phyloP scores from a whole-genome alignment of 768 basidiomycete species.

The Rhizopogon roseolus region DNA sequence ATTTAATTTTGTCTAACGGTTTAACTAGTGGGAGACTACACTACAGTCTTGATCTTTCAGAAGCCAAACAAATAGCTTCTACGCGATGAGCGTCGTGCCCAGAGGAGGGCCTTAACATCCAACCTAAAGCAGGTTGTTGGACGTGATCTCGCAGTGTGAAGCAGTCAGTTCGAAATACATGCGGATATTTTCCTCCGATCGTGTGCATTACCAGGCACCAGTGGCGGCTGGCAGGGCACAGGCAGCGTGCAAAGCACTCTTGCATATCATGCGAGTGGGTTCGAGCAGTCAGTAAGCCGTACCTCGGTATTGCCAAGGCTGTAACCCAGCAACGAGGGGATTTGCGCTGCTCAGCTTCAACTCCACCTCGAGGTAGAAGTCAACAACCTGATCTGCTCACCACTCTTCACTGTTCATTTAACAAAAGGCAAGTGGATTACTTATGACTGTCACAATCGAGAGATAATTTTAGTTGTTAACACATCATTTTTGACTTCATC shows the following conservation, averaged over 20 bases:
- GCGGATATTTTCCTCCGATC: conserved; percentile 31
- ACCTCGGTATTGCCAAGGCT: conserved; percentile 40
- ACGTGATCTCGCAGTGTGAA: conserved; percentile 35
- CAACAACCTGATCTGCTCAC: conserved; percentile 19
- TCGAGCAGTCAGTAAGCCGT: conserved; percentile 40
- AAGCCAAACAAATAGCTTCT: background rate
- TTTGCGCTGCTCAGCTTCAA: conserved; percentile 57
- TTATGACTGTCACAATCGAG: too few species aligned
- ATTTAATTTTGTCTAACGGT: too few species aligned
- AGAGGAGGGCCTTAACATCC: background rate
- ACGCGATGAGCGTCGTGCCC: background rate
- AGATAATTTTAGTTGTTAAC: too few species aligned
- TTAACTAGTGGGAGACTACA: too few species aligned
- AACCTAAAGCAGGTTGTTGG: too few species aligned
- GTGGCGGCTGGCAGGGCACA: conserved; percentile 35
- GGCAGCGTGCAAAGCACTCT: conserved; percentile 48
- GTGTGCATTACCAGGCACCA: too few species aligned
- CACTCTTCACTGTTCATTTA: conserved; percentile 37
- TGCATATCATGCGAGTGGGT: conserved; percentile 41
- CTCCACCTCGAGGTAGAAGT: conserved; percentile 40
- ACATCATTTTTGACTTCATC: too few species aligned
- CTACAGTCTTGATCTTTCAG: background rate
- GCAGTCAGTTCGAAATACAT: conserved; percentile 40
- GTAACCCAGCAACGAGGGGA: conserved; percentile 36
- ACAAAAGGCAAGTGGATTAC: too few species aligned